Evolutionary conservation across 768 basidiomycete species (phyloP).

Genomic region (Clavaria fumosa): DNA sequence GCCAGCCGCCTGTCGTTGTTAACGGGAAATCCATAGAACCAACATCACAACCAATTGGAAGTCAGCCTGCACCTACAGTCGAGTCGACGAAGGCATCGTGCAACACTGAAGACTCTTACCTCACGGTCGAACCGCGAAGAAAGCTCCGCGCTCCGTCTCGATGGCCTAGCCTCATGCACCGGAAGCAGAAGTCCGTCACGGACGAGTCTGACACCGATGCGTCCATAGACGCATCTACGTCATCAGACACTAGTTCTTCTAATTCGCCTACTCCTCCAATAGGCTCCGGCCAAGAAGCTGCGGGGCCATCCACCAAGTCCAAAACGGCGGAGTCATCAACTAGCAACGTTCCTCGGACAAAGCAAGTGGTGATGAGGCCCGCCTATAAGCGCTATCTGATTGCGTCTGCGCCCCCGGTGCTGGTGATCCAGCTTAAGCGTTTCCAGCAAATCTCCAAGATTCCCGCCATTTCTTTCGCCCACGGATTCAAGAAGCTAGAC

Average conservation of each 20-base stretch:
- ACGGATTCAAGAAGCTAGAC: conserved; percentile 78
- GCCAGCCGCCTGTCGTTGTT: no score
- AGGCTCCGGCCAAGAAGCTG: conserved; percentile 2
- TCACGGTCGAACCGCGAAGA: conserved; percentile 20
- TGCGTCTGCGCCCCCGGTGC: conserved; percentile 66
- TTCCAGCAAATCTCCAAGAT: conserved; percentile 76
- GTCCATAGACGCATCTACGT: conserved; percentile 18
- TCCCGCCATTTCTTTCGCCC: conserved; percentile 44
- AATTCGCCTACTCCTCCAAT: conserved; percentile 9
- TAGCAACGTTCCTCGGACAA: conserved; percentile 18
- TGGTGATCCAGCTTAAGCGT: conserved; percentile 87
- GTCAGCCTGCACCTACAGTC: no score
- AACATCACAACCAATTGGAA: no score
- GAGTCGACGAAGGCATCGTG: no score
- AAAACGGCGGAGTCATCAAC: not conserved
- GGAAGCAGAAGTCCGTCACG: no score
- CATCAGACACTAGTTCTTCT: conserved; percentile 9
- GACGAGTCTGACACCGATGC: conserved; percentile 28
- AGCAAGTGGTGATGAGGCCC: conserved; percentile 62
- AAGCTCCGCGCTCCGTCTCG: no score
- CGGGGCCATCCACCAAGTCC: conserved; percentile 1
- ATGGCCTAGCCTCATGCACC: no score
- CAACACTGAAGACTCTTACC: no score
- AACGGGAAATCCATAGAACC: no score
- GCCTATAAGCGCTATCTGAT: conserved; percentile 95